Evolutionary conservation across 2,329 filamentous ascomycete genomes (phyloP), one percentile per base, ranked within the genome.

Genomic region (Penicillium janthinellum): DNA sequence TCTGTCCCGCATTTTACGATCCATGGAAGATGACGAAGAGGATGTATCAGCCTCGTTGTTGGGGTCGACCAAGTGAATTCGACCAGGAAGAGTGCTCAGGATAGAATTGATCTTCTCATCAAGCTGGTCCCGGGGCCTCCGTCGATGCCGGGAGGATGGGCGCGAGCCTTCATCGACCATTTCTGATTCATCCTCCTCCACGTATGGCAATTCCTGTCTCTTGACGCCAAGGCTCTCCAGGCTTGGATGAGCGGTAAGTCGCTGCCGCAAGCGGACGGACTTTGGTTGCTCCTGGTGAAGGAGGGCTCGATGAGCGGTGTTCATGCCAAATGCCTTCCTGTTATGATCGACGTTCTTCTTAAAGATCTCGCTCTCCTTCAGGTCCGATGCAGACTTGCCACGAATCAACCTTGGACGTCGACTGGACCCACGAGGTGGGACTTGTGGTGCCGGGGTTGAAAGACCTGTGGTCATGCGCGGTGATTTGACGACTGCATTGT

Each of bases 71-170:
- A 97, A 82, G 54, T 87, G 88, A 68, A 98, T 96, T 62, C 88
- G 88, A 35, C 89, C 88, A 1, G 92, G 91, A 62, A 96, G 90
- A 20, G 84, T 89, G 59, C 87, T 86, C 41, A 96, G 83, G 58
- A 96, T 90, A 54, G 90, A 86, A 70, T 86, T 90, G 51, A 96
- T 93, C 71, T 93, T 91, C 63, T 88, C 86, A 65, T 92, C 90
- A 14, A 96, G 82, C 57, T 91, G 85, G 64, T 91, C 88, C 63
- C 89, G 86, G 0, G 83, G 78, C 54, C 71, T 75, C 58, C 73
- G 64, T 15, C 63, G 77, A 4, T 64, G 77, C 56, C 72, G 80
- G 68, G 74, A 70, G 11, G 84, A 82, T 15, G 68, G 51, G 45
- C 72, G 69, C 41, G 71, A 69, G 22, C 64, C 63, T 39, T 58